Base-by-base conservation (phyloP, 441 rosid species). In the Euphorbia schlechtendalii region DNA sequence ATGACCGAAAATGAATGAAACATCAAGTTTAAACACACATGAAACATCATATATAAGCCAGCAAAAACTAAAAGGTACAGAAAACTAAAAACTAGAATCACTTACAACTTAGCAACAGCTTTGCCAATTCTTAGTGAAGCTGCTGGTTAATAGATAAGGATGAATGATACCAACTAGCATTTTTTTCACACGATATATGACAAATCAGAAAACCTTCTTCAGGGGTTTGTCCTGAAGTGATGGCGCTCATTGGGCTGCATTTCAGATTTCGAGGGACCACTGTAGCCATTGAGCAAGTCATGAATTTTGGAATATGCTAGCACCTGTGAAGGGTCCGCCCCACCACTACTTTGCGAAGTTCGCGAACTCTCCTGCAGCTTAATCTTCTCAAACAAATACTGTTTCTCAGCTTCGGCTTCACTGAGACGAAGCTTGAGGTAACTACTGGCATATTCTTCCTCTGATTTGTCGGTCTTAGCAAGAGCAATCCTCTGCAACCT, bases 371-470 rank as follows among this genome's bases (percentile, higher is more conserved):
- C 99, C 69, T 91, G 97, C 71, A 90, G 84, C 72, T 86, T 86
- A 25, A 92, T 82, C 84, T 90, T 92, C 81, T 90, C 95, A 70
- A 94, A 87, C 57, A 94, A 76, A 81, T 83, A 87, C 75, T 90
- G 96, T 77, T 89, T 94, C 83, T 94, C 97, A 0, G 96, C 97
- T 78, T 91, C 99, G 0, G 99, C 97, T 78, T 94, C 96, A 48
- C 97, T 94, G 59, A 94, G 75, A 57, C 94, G 83, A 52, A 83
- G 97, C 64, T 94, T 87, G 69, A 91, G 83, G 72, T 94, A 94
- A 76, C 85, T 17, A 83, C 1, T 89, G 83, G 76, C 94, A 68
- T 89, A 94, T 73, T 94, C 99, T 74, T 94, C 98, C 77, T 94
- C 96, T 0, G 98, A 85, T 72, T 87, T 91, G 56, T 94, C 96